Evolutionary conservation across 768 basidiomycete species (phyloP).

Genomic region (Tylopilus cervinicoccineus): DNA sequence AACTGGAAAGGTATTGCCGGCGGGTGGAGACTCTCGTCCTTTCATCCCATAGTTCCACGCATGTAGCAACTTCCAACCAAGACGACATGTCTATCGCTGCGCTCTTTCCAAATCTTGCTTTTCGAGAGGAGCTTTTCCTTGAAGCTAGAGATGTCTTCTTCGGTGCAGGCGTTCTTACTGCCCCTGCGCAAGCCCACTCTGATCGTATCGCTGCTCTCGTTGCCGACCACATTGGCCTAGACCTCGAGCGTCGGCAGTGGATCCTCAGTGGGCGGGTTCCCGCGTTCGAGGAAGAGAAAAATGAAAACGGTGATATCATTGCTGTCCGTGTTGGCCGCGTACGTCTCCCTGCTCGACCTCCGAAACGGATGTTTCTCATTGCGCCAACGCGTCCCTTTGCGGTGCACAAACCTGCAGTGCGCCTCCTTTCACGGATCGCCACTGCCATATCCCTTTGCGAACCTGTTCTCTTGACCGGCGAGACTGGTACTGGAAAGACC

Average conservation of each 20-base stretch:
- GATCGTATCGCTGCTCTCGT: slow-evolving; percentile 50
- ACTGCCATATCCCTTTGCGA: slow-evolving; percentile 69
- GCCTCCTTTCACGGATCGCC: slow-evolving; percentile 76
- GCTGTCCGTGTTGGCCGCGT: slow-evolving; percentile 62
- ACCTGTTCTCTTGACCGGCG: slow-evolving; percentile 89
- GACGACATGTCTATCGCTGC: slow-evolving; percentile 34
- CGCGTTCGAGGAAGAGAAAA: slow-evolving; percentile 62
- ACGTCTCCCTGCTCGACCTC: slow-evolving; percentile 46
- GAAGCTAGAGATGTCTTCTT: slow-evolving; percentile 93
- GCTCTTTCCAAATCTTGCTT: slow-evolving; percentile 62
- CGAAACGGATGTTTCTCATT: slow-evolving; percentile 32
- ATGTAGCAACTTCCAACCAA: slow-evolving; percentile 27
- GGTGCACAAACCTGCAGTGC: slow-evolving; percentile 79
- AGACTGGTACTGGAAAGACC: slow-evolving; percentile 99
- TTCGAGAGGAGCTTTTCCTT: slow-evolving; percentile 86
- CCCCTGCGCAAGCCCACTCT: slow-evolving; percentile 46
- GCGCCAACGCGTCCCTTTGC: slow-evolving; percentile 65
- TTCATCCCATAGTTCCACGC: slow-evolving; percentile 40
- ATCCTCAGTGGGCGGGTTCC: slow-evolving; percentile 63
- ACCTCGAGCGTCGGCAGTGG: slow-evolving; percentile 68
- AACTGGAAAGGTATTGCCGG: slow-evolving; percentile 79
- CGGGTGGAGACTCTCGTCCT: slow-evolving; percentile 66
- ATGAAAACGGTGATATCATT: slow-evolving; percentile 55
- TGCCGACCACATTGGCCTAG: slow-evolving; percentile 61
- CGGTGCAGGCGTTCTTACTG: slow-evolving; percentile 57